Conservation (phyloP, 306 rosid species). For the Leucaena leucocephala region DNA sequence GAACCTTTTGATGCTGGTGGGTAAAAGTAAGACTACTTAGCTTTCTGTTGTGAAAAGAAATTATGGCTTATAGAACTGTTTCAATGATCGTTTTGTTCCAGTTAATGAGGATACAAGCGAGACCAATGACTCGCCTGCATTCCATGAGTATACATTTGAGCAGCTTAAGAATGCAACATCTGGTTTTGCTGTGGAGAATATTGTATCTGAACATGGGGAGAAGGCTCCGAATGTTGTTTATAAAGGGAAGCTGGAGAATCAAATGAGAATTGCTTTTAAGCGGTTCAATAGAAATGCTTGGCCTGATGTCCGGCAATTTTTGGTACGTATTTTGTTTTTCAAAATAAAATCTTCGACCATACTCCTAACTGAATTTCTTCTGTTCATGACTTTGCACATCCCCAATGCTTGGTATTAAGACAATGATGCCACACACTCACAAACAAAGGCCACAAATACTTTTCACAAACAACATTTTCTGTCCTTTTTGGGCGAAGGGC, state of each 20-base stretch:
- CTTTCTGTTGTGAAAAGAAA: constrained; percentile 18
- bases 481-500: background rate
- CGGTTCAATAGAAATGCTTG: constrained; percentile 82
- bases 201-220: constrained; percentile 88
- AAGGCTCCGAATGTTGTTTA: constrained; percentile 89
- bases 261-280: constrained; percentile 73
- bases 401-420: background rate
- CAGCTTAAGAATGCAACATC: constrained; percentile 85
- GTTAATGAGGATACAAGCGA: constrained; percentile 63
- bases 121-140: constrained; percentile 52
- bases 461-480: background rate
- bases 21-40: constrained; percentile 33
- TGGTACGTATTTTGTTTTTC: constrained; percentile 45
- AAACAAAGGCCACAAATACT: background rate
- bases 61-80: constrained; percentile 13
- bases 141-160: constrained; percentile 70
- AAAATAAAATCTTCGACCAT: background rate
- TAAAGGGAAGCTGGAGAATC: constrained; percentile 84
- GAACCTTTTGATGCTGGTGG: constrained; percentile 70
- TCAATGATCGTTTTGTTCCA: constrained; percentile 41
- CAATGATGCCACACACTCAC: background rate
- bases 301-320: constrained; percentile 79
- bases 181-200: constrained; percentile 83
- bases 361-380: constrained; percentile 6
- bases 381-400: constrained; percentile 25